Evolutionary conservation across 1,284 basidiomycete genomes (phyloP), one percentile per base, ranked within the genome.

Genomic region (Inonotus obliquus): DNA sequence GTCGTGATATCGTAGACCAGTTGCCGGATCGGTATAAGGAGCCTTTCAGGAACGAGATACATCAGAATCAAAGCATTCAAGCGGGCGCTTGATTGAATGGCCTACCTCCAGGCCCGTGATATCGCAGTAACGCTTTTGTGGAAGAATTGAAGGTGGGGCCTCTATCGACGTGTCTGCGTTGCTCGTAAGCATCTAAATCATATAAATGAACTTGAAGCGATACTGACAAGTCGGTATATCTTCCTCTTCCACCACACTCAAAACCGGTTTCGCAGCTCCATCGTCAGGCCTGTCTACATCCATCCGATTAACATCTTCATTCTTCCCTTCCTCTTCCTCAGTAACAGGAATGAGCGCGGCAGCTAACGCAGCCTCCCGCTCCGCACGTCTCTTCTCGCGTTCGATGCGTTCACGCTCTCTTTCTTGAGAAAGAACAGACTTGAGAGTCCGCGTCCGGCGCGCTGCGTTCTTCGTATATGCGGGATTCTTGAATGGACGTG

Each of bases 1-100:
- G 75, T 93, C 89, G 66, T 94, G 90, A 70, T 91, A 94, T 4
- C 92, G 81, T 19, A 95, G 76, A 0, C 87, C 84, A 0, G 91
- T 92, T 2, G 86, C 83, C 5, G 92, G 92, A 68, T 94, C 91
- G 0, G 91, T 94, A 68, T 94, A 94, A 2, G 87, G 89, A 0
- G 89, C 91, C 89, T 91, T 59, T 37, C 19, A 49, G 38, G 19
- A 10, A 57, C 60, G 48, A 35, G 38, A 9, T 13, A 51, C 21
- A 53, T 25, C 14, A 47, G 57, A 21, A 7, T 21, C n/a, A 39
- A 39, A n/a, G 32, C 32, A 32, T 4, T 4, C 10, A 44, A 44
- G 10, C 49, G 13, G 23, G 39, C 21, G 45, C 48, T 19, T 25
- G 19, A 35, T 32, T 17, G 27, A n/a, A 29, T 21, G 44, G 67